Base-by-base conservation (phyloP, 306 rosid genomes). In the Parietaria judaica region DNA sequence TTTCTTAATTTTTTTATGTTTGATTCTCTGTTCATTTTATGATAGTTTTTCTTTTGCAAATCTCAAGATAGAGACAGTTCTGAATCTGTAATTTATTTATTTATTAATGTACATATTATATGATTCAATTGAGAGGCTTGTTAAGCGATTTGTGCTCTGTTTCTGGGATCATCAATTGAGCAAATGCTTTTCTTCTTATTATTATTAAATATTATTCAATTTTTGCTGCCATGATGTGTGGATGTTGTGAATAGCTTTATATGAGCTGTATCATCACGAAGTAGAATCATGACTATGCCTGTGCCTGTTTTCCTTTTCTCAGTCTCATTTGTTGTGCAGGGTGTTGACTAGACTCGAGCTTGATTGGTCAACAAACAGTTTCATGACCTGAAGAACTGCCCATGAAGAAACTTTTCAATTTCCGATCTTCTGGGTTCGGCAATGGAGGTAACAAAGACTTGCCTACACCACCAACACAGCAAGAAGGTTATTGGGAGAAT, bases 381-480 rank as follows among this genome's bases (percentile, higher is more conserved):
- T 67, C 55, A 72, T 79, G 81, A 72, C 43, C 77, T 70, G 47
- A 52, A 34, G 73, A 46, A 65, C 54, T 51, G 68, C 70, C 58
- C 58, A 88, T 92, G 98, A 92, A 82, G 95, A 88, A 84, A 75
- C 74, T 86, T 31, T 92, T 92, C 76, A 85, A 76, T 80, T 88
- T 92, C 69, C 83, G 81, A 77, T 80, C 96, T 43, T 83, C 96
- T 48, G 75, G 78, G 10, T 72, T 95, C 37, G 72, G 80, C 78
- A 71, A 81, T 65, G 91, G 80, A 36, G 79, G 72, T 73, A 76
- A 47, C 50, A 72, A 76, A 51, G 67, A 62, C 50, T 64, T 72
- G 69, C 73, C 86, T 14, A 72, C 97, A 14, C 62, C 71, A 41
- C 52, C 89, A 57, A 65, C 65, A 46, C 82, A 74, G 10, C 79